Base-by-base conservation (phyloP, 352 stramenopile species). In the Pythium volutum region DNA sequence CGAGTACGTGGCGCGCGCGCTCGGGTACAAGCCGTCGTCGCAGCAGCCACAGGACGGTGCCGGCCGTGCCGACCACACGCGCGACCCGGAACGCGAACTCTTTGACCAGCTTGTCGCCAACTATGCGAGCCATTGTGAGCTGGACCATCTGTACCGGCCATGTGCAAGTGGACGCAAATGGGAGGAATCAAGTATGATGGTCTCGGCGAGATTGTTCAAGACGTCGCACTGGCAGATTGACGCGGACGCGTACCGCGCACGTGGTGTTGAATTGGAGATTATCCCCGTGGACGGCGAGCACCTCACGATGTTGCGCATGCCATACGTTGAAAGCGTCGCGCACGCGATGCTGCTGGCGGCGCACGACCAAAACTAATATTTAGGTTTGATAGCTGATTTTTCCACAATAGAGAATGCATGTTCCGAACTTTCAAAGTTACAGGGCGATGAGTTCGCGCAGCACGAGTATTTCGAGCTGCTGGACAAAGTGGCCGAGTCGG, bases 111-210 rank as follows among this genome's bases (percentile, higher is more conserved):
- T 84, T 18, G 68, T 71, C 6, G 39, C 59, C 6, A 74, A 79
- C 42, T 79, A 75, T 36, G 43, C 55, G n/a, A 67, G 49, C 16
- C 74, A 79, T 34, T 84, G 75, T 41, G 42, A 60, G 0, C 70
- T 84, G 39, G 73, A 81, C 22, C 58, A 64, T 26, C 33, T 25
- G 14, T 84, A 84, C 47, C 66, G 64, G 20, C 75, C 75, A 41
- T 62, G 55, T 48, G 25, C 55, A 55, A 62, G 66, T 63, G 31
- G 36, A 57, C 6, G 5, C n/a, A 49, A 42, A 29, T 31, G 3
- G 29, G 22, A 36, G 25, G 29, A 59, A 59, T 77, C 31, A n/a
- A n/a, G n/a, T n/a, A n/a, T n/a, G 31, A 36, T 43, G 55, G 39
- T 73, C 29, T 50, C 31, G 0, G 64, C 47, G 4, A 62, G 66